Evolutionary conservation across 345 rosid genomes (phyloP).

Genomic region (Orychophragmus violaceus): DNA sequence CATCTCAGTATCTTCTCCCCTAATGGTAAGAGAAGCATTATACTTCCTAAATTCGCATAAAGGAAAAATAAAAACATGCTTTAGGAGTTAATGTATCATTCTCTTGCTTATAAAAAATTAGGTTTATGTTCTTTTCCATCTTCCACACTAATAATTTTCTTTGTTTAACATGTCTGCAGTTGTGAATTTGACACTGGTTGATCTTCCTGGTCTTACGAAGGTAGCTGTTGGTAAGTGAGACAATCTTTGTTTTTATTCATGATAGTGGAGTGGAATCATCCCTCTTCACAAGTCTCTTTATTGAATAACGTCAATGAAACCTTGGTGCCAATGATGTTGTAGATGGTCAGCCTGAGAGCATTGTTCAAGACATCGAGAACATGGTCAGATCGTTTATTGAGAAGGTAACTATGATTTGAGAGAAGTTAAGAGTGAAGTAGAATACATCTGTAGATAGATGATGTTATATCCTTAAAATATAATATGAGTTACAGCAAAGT

Average conservation of each 20-base stretch:
- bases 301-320: neutral
- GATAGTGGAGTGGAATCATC: neutral
- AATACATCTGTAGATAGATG: too few relatives aligned
- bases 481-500: conserved; percentile 1
- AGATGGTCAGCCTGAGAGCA: conserved; percentile 93
- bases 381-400: conserved; percentile 87
- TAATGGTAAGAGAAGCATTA: conserved; percentile 52
- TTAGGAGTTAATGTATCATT: neutral
- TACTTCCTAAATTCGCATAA: neutral
- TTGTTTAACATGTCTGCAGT: conserved; percentile 40
- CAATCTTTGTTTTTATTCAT: neutral
- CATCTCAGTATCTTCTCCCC: conserved; percentile 94
- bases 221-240: conserved; percentile 74
- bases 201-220: conserved; percentile 97
- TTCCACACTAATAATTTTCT: neutral
- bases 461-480: too few relatives aligned
- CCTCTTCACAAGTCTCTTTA: neutral
- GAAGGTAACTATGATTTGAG: conserved; percentile 49
- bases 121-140: too few relatives aligned
- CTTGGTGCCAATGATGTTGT: conserved; percentile 15
- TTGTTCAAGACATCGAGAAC: conserved; percentile 81
- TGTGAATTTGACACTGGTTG: conserved; percentile 90
- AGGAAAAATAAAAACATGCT: neutral
- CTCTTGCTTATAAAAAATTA: too few relatives aligned
- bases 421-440: neutral